Evolutionary conservation across 441 rosid genomes (phyloP).

Genomic region (Geranium incanum): DNA sequence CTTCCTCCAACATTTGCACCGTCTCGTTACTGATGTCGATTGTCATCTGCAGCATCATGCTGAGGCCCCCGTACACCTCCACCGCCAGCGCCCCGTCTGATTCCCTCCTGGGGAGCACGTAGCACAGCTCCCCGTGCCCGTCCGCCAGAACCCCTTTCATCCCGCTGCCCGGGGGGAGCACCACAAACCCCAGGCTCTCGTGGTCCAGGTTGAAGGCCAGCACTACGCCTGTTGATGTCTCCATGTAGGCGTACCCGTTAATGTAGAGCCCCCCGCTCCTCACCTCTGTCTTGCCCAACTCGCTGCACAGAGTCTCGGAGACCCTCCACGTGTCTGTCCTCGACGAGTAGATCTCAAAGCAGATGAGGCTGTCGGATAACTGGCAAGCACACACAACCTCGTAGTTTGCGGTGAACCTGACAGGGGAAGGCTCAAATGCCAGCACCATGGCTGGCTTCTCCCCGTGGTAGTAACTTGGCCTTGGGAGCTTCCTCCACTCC

Average conservation of each 20-base stretch:
- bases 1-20: conserved; percentile 3
- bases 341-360: conserved; percentile 47
- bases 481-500: conserved; percentile 35
- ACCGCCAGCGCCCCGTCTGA: conserved; percentile 8
- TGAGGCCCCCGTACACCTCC: conserved; percentile 25
- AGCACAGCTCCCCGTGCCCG: conserved; percentile 31
- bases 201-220: conserved; percentile 26
- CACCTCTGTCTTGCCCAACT: conserved; percentile 6
- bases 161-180: conserved; percentile 24
- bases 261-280: conserved; percentile 24
- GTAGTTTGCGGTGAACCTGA: conserved; percentile 22
- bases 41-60: conserved; percentile 26
- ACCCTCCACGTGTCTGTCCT: conserved; percentile 40
- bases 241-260: conserved; percentile 27
- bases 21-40: conserved; percentile 11
- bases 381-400: conserved; percentile 36
- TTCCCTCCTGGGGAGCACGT: conserved; percentile 22
- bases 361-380: conserved; percentile 6
- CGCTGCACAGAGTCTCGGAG: conserved; percentile 22
- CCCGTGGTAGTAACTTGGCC: conserved; percentile 28
- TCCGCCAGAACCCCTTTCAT: conserved; percentile 25
- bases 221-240: conserved; percentile 18
- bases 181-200: conserved; percentile 25
- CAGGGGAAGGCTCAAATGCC: conserved; percentile 25
- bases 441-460: conserved; percentile 31